Percentiles rank a stretch among this genome's conserved stretches.
Evolutionary conservation across 2,329 filamentous ascomycete species (phyloP).

Genomic region (Colletotrichum graminicola): DNA sequence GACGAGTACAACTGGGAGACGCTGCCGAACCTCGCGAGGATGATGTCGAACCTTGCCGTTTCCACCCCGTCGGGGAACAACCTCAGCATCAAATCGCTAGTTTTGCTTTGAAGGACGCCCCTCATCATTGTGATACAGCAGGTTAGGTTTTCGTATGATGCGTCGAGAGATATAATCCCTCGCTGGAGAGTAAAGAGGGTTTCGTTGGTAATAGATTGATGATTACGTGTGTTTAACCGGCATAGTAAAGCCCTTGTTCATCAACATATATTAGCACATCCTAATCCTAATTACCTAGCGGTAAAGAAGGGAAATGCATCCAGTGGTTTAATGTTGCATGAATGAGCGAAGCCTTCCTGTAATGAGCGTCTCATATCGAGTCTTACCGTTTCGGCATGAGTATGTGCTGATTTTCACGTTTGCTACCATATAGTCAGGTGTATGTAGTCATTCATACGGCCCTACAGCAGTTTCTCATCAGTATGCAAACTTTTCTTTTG

Average conservation of each 20-base stretch:
- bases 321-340: fast-evolving
- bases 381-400: too few relatives aligned
- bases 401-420: too few relatives aligned
- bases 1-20: slow-evolving; percentile 38
- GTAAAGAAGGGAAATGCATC: background rate
- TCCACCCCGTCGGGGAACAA: background rate
- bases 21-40: slow-evolving; percentile 24
- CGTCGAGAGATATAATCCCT: background rate
- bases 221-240: background rate
- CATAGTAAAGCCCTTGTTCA: background rate
- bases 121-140: too few relatives aligned
- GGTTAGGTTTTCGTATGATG: too few relatives aligned
- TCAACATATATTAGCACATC: background rate
- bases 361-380: background rate
- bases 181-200: background rate
- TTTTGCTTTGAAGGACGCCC: slow-evolving; percentile 1
- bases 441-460: too few relatives aligned
- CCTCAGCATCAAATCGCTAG: slow-evolving; percentile 5
- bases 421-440: too few relatives aligned
- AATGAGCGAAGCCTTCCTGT: background rate
- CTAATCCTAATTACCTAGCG: background rate
- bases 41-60: slow-evolving; percentile 19
- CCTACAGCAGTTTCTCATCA: too few relatives aligned
- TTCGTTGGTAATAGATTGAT: background rate
- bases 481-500: too few relatives aligned